These are phyloP conservation scores for Pisolithus albus DNA, from an alignment of 768 basidiomycete genomes.

Conservation along the genomic window DNA sequence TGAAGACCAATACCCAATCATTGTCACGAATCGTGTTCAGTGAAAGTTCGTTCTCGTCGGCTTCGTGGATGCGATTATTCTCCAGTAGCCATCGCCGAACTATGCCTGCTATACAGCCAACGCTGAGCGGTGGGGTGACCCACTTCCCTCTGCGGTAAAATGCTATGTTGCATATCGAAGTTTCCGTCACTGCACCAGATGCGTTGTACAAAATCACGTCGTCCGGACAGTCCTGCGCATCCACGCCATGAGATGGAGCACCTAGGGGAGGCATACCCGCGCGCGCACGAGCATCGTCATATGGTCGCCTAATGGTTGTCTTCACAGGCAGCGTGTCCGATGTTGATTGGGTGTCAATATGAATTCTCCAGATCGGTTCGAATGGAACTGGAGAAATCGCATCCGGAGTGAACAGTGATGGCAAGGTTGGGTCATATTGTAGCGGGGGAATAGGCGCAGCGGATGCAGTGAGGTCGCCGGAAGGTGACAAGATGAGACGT, in stretches of 20 bases:
- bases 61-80: conserved; percentile 49
- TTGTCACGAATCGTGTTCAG: conserved; percentile 39
- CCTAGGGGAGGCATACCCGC: conserved; percentile 36
- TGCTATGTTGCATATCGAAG: conserved; percentile 67
- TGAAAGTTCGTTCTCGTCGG: conserved; percentile 35
- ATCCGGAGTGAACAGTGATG: conserved; percentile 31
- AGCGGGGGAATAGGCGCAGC: conserved; percentile 28
- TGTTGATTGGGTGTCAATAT: conserved; percentile 51
- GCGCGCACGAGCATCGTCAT: conserved; percentile 58
- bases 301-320: conserved; percentile 56
- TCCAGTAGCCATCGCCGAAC: conserved; percentile 64
- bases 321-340: conserved; percentile 52
- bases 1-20: conserved; percentile 67
- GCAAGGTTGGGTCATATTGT: conserved; percentile 33
- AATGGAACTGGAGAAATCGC: conserved; percentile 20
- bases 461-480: conserved; percentile 33
- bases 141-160: conserved; percentile 50
- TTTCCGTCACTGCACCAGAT: conserved; percentile 47
- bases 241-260: neutral
- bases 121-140: conserved; percentile 55
- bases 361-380: conserved; percentile 38
- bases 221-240: conserved; percentile 14
- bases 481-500: conserved; percentile 41
- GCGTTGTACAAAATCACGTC: conserved; percentile 66
- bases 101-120: conserved; percentile 70